Evolutionary conservation across 257 asterid genomes (phyloP).

Genomic region (Coffea canephora): DNA sequence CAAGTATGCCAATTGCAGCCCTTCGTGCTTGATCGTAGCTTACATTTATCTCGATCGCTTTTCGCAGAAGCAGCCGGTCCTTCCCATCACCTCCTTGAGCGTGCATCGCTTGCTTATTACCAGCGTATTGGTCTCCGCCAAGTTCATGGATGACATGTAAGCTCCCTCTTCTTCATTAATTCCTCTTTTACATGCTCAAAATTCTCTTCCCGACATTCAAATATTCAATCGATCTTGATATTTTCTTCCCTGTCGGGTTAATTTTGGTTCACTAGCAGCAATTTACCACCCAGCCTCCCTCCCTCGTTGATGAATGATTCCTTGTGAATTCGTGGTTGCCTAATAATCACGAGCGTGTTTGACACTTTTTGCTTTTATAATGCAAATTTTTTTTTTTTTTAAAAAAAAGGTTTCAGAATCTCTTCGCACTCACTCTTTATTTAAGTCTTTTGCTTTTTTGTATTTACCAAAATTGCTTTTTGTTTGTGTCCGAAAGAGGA

Average conservation of each 20-base stretch:
- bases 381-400: no score
- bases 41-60: constrained; percentile 73
- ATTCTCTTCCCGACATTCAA: no score
- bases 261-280: no score
- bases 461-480: background rate
- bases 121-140: constrained; percentile 62
- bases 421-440: no score
- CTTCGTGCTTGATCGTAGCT: constrained; percentile 56
- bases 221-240: no score
- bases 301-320: no score
- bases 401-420: no score
- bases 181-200: no score
- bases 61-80: constrained; percentile 45
- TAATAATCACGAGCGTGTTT: no score
- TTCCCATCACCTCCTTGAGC: constrained; percentile 59
- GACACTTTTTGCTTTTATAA: no score
- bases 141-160: constrained; percentile 83
- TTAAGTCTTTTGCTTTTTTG: background rate
- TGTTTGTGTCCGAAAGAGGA: background rate
- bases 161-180: constrained; percentile 16
- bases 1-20: constrained; percentile 76
- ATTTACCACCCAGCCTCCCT: no score
- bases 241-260: no score
- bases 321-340: background rate
- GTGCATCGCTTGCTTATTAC: constrained; percentile 73